These are phyloP conservation scores for Scheffersomyces segobiensis DNA, from an alignment of 1,139 yeast species.

Conservation along the genomic window DNA sequence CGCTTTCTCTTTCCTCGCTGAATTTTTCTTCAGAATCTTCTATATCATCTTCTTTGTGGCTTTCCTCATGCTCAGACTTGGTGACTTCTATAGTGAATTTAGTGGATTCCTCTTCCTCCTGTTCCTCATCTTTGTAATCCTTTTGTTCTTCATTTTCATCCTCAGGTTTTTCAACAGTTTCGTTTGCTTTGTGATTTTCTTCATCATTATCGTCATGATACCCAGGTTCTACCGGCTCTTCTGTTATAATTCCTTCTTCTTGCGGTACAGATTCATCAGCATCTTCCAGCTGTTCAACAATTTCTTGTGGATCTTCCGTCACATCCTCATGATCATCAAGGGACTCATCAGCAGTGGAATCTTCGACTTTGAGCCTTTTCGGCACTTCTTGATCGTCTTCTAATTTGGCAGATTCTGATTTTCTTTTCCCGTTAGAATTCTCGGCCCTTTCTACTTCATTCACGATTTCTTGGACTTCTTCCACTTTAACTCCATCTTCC, in stretches of 20 bases:
- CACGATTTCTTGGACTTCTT: constrained; percentile 33
- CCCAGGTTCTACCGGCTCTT: constrained; percentile 6
- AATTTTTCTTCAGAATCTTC: constrained; percentile 7
- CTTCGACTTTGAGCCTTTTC: neutral
- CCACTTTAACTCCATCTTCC: constrained; percentile 7
- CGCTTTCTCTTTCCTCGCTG: constrained; percentile 17
- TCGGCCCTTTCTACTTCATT: neutral
- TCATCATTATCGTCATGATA: constrained; percentile 9
- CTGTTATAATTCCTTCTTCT: constrained; percentile 9
- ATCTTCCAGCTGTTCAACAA: neutral
- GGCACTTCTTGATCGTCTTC: neutral
- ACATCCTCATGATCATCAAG: neutral
- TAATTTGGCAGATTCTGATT: neutral
- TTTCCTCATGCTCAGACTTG: neutral
- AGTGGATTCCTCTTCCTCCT: constrained; percentile 8
- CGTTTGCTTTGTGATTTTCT: constrained; percentile 11
- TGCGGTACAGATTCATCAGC: neutral
- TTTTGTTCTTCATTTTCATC: constrained; percentile 11
- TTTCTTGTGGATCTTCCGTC: neutral
- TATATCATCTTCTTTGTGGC: constrained; percentile 8
- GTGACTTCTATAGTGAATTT: neutral
- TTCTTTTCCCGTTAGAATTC: neutral
- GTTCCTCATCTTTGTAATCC: constrained; percentile 7
- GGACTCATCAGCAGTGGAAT: neutral
- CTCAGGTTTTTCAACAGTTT: constrained; percentile 12